These are phyloP conservation scores for Tritrichomonas musculus DNA, from an alignment of 208 protist species.

Conservation along the genomic window DNA sequence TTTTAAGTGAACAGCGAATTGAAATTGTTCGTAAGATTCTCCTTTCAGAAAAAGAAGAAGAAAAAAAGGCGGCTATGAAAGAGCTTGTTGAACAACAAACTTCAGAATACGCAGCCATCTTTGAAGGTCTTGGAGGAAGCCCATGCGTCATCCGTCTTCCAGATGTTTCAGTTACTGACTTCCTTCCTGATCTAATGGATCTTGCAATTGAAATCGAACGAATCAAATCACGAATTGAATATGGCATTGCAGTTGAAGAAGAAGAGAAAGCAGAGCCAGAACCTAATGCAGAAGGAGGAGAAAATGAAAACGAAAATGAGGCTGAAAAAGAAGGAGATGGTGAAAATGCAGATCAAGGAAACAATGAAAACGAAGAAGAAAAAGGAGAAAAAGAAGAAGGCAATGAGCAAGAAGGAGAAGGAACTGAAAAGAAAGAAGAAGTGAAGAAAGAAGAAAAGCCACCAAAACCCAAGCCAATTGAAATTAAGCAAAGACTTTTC, in stretches of 20 bases:
- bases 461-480: too few relatives aligned
- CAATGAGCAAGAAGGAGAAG: conserved; percentile 63
- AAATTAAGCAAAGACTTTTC: neutral
- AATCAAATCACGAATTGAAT: neutral
- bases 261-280: neutral
- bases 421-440: neutral
- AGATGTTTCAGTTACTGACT: neutral
- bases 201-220: neutral
- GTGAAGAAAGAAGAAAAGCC: too few relatives aligned
- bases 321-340: too few relatives aligned
- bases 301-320: too few relatives aligned
- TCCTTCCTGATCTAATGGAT: neutral
- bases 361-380: too few relatives aligned
- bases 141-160: neutral
- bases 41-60: neutral
- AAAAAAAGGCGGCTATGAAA: neutral
- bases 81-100: neutral
- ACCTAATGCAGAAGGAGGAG: too few relatives aligned
- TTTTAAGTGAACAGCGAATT: conserved; percentile 62
- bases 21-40: neutral
- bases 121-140: neutral
- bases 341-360: neutral
- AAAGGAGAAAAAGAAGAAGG: conserved; percentile 63
- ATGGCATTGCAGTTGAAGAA: neutral
- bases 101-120: neutral